These are phyloP conservation scores for Colletotrichum sp. DNA, from an alignment of 2,329 filamentous ascomycete genomes.

Conservation along the genomic window DNA sequence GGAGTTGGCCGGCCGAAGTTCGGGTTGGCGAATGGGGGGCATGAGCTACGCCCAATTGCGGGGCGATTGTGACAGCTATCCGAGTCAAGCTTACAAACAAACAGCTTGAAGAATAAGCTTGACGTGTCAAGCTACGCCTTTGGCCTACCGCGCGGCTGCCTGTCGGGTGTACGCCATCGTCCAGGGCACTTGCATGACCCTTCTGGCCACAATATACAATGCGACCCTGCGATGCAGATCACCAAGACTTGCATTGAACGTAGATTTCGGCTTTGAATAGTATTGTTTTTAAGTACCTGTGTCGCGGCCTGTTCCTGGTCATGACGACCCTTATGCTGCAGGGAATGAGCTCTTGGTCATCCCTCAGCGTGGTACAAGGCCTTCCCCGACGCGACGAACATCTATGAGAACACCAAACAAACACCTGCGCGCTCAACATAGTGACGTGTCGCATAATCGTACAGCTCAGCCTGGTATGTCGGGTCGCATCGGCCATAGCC, in stretches of 20 bases:
- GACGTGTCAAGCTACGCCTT: neutral
- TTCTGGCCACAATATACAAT: neutral
- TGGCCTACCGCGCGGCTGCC: neutral
- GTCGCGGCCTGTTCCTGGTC: neutral
- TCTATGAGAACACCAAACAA: neutral
- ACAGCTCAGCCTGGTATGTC: neutral
- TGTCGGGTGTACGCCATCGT: neutral
- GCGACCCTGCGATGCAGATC: neutral
- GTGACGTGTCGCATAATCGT: slow-evolving; percentile 12
- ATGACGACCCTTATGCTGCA: neutral
- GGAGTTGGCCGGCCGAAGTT: slow-evolving; percentile 11
- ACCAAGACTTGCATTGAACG: neutral
- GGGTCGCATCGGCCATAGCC: neutral
- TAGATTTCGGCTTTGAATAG: neutral
- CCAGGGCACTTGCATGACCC: neutral
- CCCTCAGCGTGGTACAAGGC: neutral
- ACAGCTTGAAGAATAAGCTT: neutral
- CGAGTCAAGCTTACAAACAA: neutral
- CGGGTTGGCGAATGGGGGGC: slow-evolving; percentile 2
- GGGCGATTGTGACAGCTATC: neutral
- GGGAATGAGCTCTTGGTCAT: neutral
- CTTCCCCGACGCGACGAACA: neutral
- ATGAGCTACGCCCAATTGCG: neutral
- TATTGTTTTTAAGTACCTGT: neutral
- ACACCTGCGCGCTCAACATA: neutral